Evolutionary conservation across 345 rosid genomes (phyloP), one percentile per base, ranked within the genome.

Genomic region (Schrenkiella parvula): DNA sequence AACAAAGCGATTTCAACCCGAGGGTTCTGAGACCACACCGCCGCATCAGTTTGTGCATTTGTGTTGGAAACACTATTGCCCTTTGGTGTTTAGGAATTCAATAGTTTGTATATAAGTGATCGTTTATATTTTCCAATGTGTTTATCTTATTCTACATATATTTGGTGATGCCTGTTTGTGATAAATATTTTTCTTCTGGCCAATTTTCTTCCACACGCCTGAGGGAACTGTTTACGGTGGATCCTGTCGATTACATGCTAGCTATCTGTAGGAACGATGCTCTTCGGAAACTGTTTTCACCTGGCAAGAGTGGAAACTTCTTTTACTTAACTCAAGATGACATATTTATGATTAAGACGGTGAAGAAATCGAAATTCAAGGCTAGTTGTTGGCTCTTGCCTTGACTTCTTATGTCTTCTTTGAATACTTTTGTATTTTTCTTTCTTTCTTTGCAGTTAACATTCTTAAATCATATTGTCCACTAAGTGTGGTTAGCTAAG

Each of bases 281-380:
- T 12, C 95, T 95, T 18, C 82, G 99, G 43, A 96, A 95, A 78
- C 88, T 95, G 23, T 95, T 98, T 77, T 95, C 99, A 23, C 99
- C 99, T 0, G 99, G 99, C 64, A 95, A 95, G 81, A 95, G 99
- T 77, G 99, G 99, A 62, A 91, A 98, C 81, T 91, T 89, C 85
- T 95, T 95, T 71, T 95, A 95, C 72, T 86, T 95, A 28, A 95
- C 99, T 12, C 99, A 95, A 81, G 99, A 95, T 68, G 99, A 91
- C 68, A 88, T 97, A 76, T 89, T 95, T 73, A 91, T 95, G 98
- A 86, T 95, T 42, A 95, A 95, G 80, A 95, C 99, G 2, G 92
- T 91, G 68, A 95, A 89, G 82, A 95, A 91, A 84, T 89, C 99
- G 2, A 98, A 95, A 87, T 96, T 91, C 85, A 95, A 95, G 98